Evolutionary conservation across 768 basidiomycete genomes (phyloP).

Genomic region (Brasilioporus rufonigricans): DNA sequence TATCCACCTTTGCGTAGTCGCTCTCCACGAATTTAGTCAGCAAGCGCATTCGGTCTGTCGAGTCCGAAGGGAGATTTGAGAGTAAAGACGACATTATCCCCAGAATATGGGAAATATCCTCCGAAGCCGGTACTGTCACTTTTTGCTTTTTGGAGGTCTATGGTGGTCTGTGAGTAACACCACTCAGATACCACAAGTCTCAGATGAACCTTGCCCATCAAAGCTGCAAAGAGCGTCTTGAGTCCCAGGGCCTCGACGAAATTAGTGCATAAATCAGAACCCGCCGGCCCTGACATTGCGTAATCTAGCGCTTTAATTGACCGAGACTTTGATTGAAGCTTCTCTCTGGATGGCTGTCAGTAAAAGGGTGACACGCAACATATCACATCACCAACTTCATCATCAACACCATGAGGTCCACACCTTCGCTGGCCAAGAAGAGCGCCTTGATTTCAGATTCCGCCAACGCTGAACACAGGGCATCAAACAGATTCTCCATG

Average conservation of each 20-base stretch:
- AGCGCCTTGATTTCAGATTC: conserved; percentile 76
- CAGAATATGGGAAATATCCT: conserved; percentile 85
- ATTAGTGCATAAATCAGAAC: conserved; percentile 68
- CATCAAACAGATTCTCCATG: conserved; percentile 96
- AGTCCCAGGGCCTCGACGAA: conserved; percentile 89
- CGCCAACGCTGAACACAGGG: conserved; percentile 79
- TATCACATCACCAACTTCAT: conserved; percentile 71
- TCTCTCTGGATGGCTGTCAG: conserved; percentile 54
- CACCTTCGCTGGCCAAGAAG: conserved; percentile 89
- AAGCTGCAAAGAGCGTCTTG: conserved; percentile 84
- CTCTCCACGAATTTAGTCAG: conserved; percentile 92
- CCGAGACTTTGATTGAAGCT: conserved; percentile 73
- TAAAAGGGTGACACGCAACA: not conserved
- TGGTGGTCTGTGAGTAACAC: conserved; percentile 4
- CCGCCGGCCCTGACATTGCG: conserved; percentile 77
- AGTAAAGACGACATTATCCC: conserved; percentile 87
- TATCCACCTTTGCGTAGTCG: conserved; percentile 93
- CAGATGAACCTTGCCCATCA: conserved; percentile 88
- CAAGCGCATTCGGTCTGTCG: conserved; percentile 73
- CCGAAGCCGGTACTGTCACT: conserved; percentile 52
- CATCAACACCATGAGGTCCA: conserved; percentile 97
- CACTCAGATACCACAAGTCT: not conserved
- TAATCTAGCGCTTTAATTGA: conserved; percentile 91
- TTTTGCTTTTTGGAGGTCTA: conserved; percentile 68
- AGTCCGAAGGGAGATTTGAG: conserved; percentile 84